Percentiles rank a stretch among this genome's conserved stretches.
Conservation (phyloP, 1,139 yeast species). For the Geotrichum aggregatum region DNA sequence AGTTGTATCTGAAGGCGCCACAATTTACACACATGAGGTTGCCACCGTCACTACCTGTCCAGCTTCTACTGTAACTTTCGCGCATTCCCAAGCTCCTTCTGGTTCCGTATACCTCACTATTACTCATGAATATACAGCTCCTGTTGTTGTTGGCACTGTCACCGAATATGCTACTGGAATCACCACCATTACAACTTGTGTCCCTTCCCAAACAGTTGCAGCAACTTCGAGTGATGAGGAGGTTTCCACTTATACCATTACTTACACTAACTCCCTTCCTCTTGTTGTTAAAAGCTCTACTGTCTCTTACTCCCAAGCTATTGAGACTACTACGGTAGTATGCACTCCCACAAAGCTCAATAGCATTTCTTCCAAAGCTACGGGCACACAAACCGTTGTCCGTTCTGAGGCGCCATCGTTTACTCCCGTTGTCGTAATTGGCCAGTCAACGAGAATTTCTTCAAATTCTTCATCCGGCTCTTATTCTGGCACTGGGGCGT, state of each 20-base stretch:
- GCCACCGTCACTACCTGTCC: conserved; percentile 17
- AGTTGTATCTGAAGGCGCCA: background rate
- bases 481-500: background rate
- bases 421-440: background rate
- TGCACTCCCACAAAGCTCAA: conserved; percentile 1
- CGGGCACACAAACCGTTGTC: background rate
- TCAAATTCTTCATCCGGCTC: background rate
- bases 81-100: conserved; percentile 1
- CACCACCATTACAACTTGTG: conserved; percentile 4
- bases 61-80: conserved; percentile 1
- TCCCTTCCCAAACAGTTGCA: background rate
- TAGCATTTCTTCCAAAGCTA: background rate
- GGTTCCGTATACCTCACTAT: conserved; percentile 8
- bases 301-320: conserved; percentile 5
- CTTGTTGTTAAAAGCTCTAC: conserved; percentile 14
- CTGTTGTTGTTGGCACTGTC: background rate
- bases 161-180: background rate
- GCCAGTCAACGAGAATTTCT: background rate
- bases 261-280: conserved; percentile 3
- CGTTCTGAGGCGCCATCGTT: background rate
- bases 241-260: background rate
- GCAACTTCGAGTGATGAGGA: background rate
- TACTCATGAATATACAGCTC: conserved; percentile 1
- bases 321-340: background rate
- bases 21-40: background rate